Percentiles rank a stretch among this genome's conserved stretches.
Conservation (phyloP, 495 filamentous ascomycete genomes). For the Aspergillus nanangensis region DNA sequence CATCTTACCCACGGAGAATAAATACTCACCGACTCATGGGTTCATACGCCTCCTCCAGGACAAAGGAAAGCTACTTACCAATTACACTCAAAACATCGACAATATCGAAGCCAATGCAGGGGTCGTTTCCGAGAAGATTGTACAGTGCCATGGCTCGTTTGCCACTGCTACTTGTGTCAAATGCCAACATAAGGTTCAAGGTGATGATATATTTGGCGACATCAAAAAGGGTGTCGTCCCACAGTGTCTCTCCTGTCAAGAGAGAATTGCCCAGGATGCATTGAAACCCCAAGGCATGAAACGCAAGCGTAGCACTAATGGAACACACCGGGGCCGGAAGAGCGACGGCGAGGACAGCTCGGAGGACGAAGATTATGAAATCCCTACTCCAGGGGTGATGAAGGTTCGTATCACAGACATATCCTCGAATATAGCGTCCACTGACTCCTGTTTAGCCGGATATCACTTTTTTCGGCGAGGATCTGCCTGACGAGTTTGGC, state of each 20-base stretch:
- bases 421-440: not conserved
- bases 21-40: conserved; percentile 84
- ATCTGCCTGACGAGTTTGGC: conserved; percentile 80
- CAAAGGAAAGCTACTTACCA: conserved; percentile 85
- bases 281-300: conserved; percentile 53
- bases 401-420: conserved; percentile 49
- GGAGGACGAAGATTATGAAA: conserved; percentile 68
- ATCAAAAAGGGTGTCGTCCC: conserved; percentile 66
- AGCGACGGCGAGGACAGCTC: conserved; percentile 56
- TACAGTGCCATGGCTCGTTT: conserved; percentile 96
- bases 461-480: conserved; percentile 85
- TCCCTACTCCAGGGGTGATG: conserved; percentile 80
- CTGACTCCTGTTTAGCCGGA: conserved; percentile 55
- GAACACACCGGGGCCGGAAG: conserved; percentile 48
- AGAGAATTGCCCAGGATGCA: conserved; percentile 33
- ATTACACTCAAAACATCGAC: conserved; percentile 99
- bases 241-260: conserved; percentile 49
- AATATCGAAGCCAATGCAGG: conserved; percentile 90
- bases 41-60: conserved; percentile 95
- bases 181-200: conserved; percentile 69
- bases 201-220: conserved; percentile 71
- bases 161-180: conserved; percentile 87
- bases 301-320: conserved; percentile 69
- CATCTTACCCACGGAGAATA: conserved; percentile 71
- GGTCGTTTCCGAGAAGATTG: conserved; percentile 74